Evolutionary conservation across 345 rosid genomes (phyloP).

Genomic region (Zanthoxylum bungeanum): DNA sequence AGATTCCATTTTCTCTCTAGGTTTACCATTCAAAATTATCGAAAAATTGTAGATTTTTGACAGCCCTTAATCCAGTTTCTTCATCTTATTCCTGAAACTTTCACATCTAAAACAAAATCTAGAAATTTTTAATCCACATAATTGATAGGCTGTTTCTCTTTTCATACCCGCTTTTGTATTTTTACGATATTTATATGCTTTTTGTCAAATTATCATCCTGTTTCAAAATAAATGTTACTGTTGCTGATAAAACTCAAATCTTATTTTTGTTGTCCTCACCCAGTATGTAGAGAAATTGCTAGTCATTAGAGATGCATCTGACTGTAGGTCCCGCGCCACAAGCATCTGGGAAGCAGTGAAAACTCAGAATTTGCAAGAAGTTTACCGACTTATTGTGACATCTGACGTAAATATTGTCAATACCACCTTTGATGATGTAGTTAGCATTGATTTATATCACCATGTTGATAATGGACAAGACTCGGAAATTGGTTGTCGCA

Average conservation of each 20-base stretch:
- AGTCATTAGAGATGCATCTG: constrained; percentile 41
- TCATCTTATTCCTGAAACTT: no score
- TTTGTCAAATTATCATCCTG: neutral
- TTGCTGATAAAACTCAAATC: neutral
- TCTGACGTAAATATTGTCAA: constrained; percentile 45
- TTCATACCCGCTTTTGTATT: no score
- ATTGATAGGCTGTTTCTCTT: no score
- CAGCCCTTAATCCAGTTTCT: no score
- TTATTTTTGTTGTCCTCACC: constrained; percentile 10
- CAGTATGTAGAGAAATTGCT: constrained; percentile 74
- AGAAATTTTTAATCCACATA: no score
- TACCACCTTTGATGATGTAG: constrained; percentile 53
- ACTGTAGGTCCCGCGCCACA: constrained; percentile 22
- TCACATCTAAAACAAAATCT: no score
- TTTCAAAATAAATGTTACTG: neutral
- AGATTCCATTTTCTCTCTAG: no score
- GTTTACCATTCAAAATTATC: no score
- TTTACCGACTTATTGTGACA: constrained; percentile 60
- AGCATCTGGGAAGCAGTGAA: constrained; percentile 76
- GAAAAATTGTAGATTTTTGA: no score
- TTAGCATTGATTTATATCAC: constrained; percentile 33
- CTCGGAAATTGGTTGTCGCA: constrained; percentile 10
- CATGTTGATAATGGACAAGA: constrained; percentile 32
- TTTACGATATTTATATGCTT: no score
- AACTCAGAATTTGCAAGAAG: constrained; percentile 55